Percentiles rank a stretch among this genome's conserved stretches.
Conservation (phyloP, 176 grass and related monocot species). For the Coix lacrymajobi region DNA sequence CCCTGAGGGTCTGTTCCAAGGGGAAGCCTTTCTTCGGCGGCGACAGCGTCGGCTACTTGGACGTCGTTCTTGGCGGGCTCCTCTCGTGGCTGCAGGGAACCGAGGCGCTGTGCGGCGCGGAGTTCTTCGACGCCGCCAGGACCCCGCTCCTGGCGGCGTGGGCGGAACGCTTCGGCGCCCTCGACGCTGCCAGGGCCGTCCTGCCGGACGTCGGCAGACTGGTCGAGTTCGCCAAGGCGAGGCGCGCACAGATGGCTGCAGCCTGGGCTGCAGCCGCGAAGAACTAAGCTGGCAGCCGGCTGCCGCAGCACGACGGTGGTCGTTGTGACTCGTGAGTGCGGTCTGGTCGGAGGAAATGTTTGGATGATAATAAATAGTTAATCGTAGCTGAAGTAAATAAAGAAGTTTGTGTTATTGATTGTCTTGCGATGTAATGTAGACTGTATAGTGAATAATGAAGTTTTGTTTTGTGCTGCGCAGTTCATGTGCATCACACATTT, state of each 20-base stretch:
- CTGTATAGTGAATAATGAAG: no score
- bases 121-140: constrained; percentile 20
- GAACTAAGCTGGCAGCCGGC: neutral
- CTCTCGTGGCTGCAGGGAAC: neutral
- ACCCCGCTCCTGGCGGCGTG: neutral
- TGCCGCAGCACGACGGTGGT: no score
- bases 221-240: neutral
- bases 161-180: neutral
- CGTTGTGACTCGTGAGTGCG: neutral
- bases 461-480: no score
- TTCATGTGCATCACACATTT: no score
- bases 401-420: no score
- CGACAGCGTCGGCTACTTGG: neutral
- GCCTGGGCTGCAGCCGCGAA: neutral
- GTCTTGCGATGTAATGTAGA: neutral
- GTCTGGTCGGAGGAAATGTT: neutral
- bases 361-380: neutral
- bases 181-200: neutral
- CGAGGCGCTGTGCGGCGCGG: neutral
- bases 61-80: neutral
- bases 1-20: neutral
- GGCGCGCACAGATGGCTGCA: no score
- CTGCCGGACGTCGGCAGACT: neutral
- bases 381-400: neutral
- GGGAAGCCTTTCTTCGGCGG: neutral